Percentiles rank a stretch among this genome's conserved stretches.
Conservation (phyloP, 2,329 filamentous ascomycete genomes). For the Penicillium brasilianum region DNA sequence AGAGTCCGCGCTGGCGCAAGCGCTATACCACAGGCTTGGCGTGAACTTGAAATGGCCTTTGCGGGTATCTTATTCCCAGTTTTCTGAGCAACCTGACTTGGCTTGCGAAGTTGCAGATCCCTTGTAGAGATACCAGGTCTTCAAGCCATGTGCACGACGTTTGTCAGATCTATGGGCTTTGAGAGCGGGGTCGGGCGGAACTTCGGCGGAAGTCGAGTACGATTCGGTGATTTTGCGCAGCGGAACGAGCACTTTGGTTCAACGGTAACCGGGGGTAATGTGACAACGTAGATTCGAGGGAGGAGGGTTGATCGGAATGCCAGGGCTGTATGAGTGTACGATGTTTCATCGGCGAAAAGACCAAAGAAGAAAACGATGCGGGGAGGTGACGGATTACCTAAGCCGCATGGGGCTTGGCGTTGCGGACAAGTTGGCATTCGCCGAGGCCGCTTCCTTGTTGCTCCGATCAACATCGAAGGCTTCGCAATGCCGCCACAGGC, state of each 20-base stretch:
- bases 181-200: constrained; percentile 14
- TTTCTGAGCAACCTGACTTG: background rate
- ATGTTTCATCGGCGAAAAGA: background rate
- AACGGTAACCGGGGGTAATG: constrained; percentile 10
- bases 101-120: background rate
- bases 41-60: constrained; percentile 3
- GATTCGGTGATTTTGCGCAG: constrained; percentile 7
- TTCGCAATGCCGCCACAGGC: constrained; percentile 35
- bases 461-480: constrained; percentile 11
- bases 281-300: background rate
- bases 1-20: constrained; percentile 14
- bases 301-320: background rate
- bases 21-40: constrained; percentile 3
- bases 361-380: constrained; percentile 15
- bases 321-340: background rate
- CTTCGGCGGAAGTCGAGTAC: constrained; percentile 6
- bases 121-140: background rate
- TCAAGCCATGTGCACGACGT: constrained; percentile 2
- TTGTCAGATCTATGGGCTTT: constrained; percentile 2
- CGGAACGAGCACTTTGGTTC: constrained; percentile 8
- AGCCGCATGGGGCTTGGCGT: constrained; percentile 6
- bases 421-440: constrained; percentile 12
- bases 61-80: background rate
- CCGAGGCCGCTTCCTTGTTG: constrained; percentile 13
- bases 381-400: constrained; percentile 14